Evolutionary conservation across 805 yeast genomes (phyloP), one percentile per base, ranked within the genome.

Genomic region (Ogataea saltuana): DNA sequence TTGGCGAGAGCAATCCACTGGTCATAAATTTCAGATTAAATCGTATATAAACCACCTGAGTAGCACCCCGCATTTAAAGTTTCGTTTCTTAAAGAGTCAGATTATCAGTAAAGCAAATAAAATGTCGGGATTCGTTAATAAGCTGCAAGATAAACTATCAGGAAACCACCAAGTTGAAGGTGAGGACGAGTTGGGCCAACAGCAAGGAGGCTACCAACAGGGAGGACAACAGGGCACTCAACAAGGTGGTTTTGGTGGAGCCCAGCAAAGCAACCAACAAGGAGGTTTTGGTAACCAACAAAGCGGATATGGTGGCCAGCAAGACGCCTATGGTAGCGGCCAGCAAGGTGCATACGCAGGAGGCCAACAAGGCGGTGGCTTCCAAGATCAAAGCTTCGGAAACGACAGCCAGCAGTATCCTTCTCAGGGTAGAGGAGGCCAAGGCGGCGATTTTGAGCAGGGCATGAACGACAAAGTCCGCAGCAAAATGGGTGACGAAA

Each of bases 401-500:
- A n/a, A n/a, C n/a, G 31, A 22, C 20, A 21, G 40, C 18, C 35
- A 35, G 8, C 37, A 33, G 26, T 41, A 40, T 28, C 39, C 49
- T 7, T 39, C 35, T 3, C 19, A 15, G 6, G 8, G 13, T 6
- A 33, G 19, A 3, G 28, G 27, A 13, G 25, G 28, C 28, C 15
- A 21, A 10, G 18, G 38, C 13, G 17, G 38, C 38, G 36, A 41
- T 2, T 44, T 38, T 23, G 43, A 47, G 19, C 36, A 45, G 26
- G 25, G 33, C 12, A 45, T 49, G 53, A 37, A 45, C 25, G 34
- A 34, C n/a, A 27, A 35, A n/a, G 53, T 45, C 26, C 25, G 53
- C 16, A 31, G 22, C 18, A 41, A 45, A 41, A 49, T 49, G 53
- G 49, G 40, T n/a, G 49, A 43, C n/a, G 40, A 45, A 32, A 19